Evolutionary conservation across 192 early-diverging fungal genomes (phyloP).

Genomic region (Linnemannia zychae): DNA sequence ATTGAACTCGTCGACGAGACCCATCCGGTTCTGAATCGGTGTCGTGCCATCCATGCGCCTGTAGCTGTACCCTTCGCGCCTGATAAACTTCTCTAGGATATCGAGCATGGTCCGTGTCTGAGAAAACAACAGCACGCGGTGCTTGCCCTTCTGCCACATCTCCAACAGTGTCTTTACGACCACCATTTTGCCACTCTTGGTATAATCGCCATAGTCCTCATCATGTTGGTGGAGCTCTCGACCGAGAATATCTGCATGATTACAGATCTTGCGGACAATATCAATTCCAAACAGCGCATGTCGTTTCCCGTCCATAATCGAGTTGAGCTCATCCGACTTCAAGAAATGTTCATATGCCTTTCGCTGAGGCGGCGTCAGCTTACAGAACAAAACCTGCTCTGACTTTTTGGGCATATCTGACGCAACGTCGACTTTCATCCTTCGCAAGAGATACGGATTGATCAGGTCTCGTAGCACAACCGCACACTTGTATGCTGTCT

Average conservation of each 20-base stretch:
- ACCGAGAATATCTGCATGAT: conserved; percentile 89
- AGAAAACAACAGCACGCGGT: conserved; percentile 92
- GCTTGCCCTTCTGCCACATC: conserved; percentile 89
- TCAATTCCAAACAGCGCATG: conserved; percentile 94
- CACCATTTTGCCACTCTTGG: conserved; percentile 88
- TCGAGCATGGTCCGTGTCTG: conserved; percentile 97
- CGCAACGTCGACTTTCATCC: conserved; percentile 95
- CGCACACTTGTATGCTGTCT: conserved; percentile 95
- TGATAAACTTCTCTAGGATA: conserved; percentile 87
- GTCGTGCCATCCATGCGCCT: conserved; percentile 97
- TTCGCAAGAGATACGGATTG: conserved; percentile 91
- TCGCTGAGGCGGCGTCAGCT: conserved; percentile 82
- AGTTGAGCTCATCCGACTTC: conserved; percentile 76
- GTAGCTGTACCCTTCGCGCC: conserved; percentile 70
- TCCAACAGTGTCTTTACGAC: conserved; percentile 87
- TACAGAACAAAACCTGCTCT: conserved; percentile 95
- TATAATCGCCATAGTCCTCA: conserved; percentile 72
- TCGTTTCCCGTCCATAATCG: conserved; percentile 83
- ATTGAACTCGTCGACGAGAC: conserved; percentile 92
- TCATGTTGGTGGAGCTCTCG: conserved; percentile 51
- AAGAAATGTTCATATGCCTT: conserved; percentile 80
- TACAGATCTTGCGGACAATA: conserved; percentile 95
- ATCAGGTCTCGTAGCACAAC: conserved; percentile 92
- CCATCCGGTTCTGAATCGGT: conserved; percentile 86
- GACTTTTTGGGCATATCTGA: conserved; percentile 89